Base-by-base conservation (phyloP, 1,284 basidiomycete genomes). In the Sporisorium reilianum region DNA sequence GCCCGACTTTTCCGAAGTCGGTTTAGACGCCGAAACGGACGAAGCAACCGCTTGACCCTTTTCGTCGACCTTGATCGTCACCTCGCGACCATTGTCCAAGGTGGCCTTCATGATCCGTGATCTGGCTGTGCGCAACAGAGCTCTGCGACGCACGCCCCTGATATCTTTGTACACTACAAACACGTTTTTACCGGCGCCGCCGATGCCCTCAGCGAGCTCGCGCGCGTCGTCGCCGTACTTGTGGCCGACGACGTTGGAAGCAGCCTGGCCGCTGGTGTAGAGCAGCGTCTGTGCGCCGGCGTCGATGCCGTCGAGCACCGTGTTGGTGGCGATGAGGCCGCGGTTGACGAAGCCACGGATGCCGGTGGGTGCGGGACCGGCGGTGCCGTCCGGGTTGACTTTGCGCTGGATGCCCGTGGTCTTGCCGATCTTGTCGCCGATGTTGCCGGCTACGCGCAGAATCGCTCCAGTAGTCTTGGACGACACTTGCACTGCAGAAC, bases 291-390 rank as follows among this genome's bases (percentile, higher is more conserved):
- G 80, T n/a, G 65, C 80, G 22, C 81, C 79, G 0, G 77, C 69
- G 40, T 85, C 85, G n/a, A 85, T 53, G 8, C 83, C 80, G 38
- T 86, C 85, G 9, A 82, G 68, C 12, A 86, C 77, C 8, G 80
- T 80, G 59, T 79, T 83, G 58, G 81, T 71, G 5, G 84, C 85
- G 20, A 83, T 72, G 20, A 85, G 67, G 0, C 80, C 75, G 41
- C 81, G 77, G 28, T 80, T 80, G 63, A 85, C 55, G n/a, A 82
- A 65, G 5, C 84, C 84, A 18, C 77, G 64, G 36, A 84, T 63
- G 2, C 85, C 85, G 4, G 56, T 80, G 10, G 82, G 80, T 3
- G 79, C 50, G 0, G 69, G 61, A 34, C 70, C 65, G 41, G 48
- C 12, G 10, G 64, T 59, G 22, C 72, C 72, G 40, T 79, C 68